Evolutionary conservation across 345 rosid genomes (phyloP).

Genomic region (Viola odorata): DNA sequence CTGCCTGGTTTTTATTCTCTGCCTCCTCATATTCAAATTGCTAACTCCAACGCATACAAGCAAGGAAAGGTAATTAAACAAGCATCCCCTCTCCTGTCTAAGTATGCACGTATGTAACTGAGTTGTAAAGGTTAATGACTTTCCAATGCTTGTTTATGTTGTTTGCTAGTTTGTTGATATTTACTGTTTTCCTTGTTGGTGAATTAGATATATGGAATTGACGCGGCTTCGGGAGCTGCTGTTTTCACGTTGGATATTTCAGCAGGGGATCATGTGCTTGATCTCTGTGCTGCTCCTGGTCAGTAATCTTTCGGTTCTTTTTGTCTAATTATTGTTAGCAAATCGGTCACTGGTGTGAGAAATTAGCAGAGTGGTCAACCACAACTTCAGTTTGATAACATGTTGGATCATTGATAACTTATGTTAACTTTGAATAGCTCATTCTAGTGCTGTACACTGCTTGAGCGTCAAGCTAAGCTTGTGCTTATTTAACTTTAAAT

Average conservation of each 20-base stretch:
- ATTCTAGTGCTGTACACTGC: too few relatives aligned
- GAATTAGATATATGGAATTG: constrained; percentile 79
- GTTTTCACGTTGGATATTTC: constrained; percentile 61
- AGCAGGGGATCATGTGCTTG: constrained; percentile 84
- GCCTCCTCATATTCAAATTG: constrained; percentile 64
- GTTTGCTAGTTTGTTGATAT: neutral
- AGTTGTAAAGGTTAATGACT: neutral
- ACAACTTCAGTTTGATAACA: too few relatives aligned
- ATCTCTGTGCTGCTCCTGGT: constrained; percentile 96
- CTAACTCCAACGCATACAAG: constrained; percentile 60
- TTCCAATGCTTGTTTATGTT: neutral
- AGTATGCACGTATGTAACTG: too few relatives aligned
- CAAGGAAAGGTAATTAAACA: constrained; percentile 53
- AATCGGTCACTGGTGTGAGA: neutral
- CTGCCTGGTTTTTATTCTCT: constrained; percentile 70
- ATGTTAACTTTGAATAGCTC: too few relatives aligned
- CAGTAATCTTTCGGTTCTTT: neutral
- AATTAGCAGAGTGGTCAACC: neutral
- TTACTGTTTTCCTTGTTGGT: constrained; percentile 1
- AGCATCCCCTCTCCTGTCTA: too few relatives aligned
- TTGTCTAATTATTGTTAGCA: neutral
- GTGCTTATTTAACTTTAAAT: too few relatives aligned
- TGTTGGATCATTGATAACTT: too few relatives aligned
- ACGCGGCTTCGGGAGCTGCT: constrained; percentile 94
- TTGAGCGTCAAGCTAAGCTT: too few relatives aligned